Conservation (phyloP, 257 asterid genomes). For the Nicotiana tabacum region DNA sequence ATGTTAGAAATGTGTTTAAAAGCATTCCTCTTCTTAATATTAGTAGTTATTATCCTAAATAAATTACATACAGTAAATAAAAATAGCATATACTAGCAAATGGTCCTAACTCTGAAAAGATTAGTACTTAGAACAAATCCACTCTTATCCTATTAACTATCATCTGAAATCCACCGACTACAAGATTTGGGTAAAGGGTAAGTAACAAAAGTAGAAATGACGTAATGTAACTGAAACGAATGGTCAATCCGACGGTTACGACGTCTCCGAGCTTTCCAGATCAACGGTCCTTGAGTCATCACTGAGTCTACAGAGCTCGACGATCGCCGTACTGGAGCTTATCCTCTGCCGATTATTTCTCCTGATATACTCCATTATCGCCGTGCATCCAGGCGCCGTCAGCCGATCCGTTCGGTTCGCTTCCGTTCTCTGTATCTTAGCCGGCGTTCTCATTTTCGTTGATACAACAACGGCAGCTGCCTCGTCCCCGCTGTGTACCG, state of each 20-base stretch:
- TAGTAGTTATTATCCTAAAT: background rate
- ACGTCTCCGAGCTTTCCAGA: slow-evolving; percentile 13
- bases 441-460: background rate
- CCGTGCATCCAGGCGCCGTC: slow-evolving; percentile 8
- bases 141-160: slow-evolving; percentile 11
- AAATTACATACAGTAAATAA: background rate
- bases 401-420: slow-evolving; percentile 10
- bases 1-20: background rate
- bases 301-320: slow-evolving; percentile 17
- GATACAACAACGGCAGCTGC: background rate
- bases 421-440: slow-evolving; percentile 11
- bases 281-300: slow-evolving; percentile 25
- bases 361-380: slow-evolving; percentile 22
- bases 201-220: background rate
- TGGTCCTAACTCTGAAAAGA: background rate
- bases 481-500: background rate
- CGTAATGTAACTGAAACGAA: background rate
- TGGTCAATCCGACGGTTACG: slow-evolving; percentile 24
- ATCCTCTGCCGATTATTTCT: slow-evolving; percentile 25
- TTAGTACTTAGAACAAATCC: slow-evolving; percentile 5
- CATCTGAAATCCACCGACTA: slow-evolving; percentile 9
- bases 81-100: background rate
- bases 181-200: background rate
- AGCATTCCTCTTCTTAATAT: background rate
- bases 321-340: slow-evolving; percentile 12